Evolutionary conservation across 2,329 filamentous ascomycete species (phyloP).

Genomic region (Talaromyces sp.): DNA sequence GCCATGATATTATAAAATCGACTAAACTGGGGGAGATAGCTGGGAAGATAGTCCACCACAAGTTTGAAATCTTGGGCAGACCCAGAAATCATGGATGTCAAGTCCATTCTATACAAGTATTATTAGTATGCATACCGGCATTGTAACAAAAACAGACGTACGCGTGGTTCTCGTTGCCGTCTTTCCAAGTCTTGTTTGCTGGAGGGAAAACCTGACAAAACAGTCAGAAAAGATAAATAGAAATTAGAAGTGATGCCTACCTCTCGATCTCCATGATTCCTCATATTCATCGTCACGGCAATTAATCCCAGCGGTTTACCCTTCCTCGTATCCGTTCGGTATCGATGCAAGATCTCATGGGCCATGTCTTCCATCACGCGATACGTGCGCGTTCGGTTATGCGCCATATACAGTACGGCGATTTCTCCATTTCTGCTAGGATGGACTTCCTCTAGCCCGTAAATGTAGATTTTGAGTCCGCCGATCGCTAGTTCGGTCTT

Average conservation of each 20-base stretch:
- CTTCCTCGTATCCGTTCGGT: not conserved
- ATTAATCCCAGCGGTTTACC: not conserved
- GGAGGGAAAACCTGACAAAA: not conserved
- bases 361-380: conserved; percentile 1
- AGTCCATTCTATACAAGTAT: not conserved
- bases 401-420: not conserved
- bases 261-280: conserved; percentile 7
- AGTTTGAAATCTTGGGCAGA: conserved; percentile 2
- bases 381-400: not conserved
- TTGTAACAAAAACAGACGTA: not conserved
- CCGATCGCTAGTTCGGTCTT: not conserved
- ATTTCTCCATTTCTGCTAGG: not conserved
- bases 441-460: not conserved
- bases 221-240: not conserved
- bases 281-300: conserved; percentile 10
- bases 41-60: conserved; percentile 1
- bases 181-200: conserved; percentile 1
- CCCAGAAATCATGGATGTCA: conserved; percentile 1
- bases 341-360: conserved; percentile 2
- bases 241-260: not conserved
- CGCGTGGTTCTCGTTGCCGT: conserved; percentile 4
- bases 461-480: not conserved
- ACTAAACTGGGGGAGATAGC: not conserved
- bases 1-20: conserved; percentile 4
- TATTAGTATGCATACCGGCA: not conserved